Percentiles rank a stretch among this genome's conserved stretches.
Evolutionary conservation across 345 rosid genomes (phyloP).

Genomic region (Salix caprea): DNA sequence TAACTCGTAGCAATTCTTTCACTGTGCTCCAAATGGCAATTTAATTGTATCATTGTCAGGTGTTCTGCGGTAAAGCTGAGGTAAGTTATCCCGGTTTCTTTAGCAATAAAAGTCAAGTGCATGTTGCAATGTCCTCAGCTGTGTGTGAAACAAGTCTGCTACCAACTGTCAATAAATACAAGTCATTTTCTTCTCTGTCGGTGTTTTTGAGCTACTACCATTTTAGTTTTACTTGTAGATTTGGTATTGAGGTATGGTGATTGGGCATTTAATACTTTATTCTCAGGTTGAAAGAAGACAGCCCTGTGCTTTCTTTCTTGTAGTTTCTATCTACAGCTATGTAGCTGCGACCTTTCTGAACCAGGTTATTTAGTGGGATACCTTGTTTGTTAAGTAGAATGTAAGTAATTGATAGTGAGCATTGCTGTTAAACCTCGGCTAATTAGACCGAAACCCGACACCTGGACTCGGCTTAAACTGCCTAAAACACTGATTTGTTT

Average conservation of each 20-base stretch:
- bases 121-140: neutral
- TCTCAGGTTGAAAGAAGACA: neutral
- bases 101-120: neutral
- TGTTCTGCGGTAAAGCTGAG: neutral
- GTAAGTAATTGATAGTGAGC: neutral
- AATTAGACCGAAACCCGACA: neutral
- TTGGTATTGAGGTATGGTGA: neutral
- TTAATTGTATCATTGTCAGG: neutral
- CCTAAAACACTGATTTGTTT: neutral
- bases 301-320: neutral
- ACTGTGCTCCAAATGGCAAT: conserved; percentile 1
- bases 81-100: neutral
- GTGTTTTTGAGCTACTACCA: neutral
- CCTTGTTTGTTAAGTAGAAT: neutral
- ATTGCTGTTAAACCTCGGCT: neutral
- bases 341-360: neutral
- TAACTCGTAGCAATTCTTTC: conserved; percentile 4
- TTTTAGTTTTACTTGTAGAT: neutral
- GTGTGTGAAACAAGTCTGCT: neutral
- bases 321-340: neutral
- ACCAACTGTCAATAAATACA: neutral
- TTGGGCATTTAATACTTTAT: neutral
- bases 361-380: neutral
- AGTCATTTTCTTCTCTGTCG: neutral
- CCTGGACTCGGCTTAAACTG: too few species aligned